Base-by-base conservation (phyloP, 805 yeast genomes). In the Starmerella kuoi region DNA sequence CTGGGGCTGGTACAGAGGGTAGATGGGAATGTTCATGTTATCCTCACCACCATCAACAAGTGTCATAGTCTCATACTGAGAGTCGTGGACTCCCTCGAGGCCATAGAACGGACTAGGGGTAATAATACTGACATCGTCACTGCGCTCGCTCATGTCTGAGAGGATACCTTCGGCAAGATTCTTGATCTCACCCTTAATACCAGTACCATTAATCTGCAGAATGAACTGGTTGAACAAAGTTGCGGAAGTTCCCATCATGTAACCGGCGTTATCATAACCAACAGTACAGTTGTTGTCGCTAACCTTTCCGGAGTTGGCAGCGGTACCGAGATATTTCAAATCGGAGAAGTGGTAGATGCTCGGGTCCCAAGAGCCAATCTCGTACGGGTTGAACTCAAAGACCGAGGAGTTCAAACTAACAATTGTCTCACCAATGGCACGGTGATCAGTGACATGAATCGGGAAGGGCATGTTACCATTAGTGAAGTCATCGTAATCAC, bases 41-140 rank as follows among this genome's bases (percentile, higher is more conserved):
- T 81, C 88, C 57, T 77, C 84, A 25, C 91, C 93, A 33, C 93
- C 93, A 56, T 82, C 93, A 24, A 74, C 84, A 45, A 82, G 62
- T 44, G 59, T 44, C 38, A 81, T 61, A 60, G 44, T 57, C 28
- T 72, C 68, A 8, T 61, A 60, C 30, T 48, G 39, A 26, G 33
- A 22, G 37, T 44, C 48, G 20, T 19, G 37, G 9, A 48, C 33
- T 12, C 38, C 46, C 20, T 40, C 37, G 20, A 48, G 19, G 15
- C 47, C 68, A 42, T 58, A 64, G 61, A 78, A 79, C 37, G 93
- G 93, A 55, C 80, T 83, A 41, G 93, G 91, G 18, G 60, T 56
- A 60, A 76, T 78, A 36, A 71, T 61, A n/a, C 88, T 84, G 52
- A 79, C 73, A 37, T 75, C 73, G 31, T 67, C 70, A 18, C 62